Evolutionary conservation across 768 basidiomycete species (phyloP), one percentile per base, ranked within the genome.

Genomic region (Tremella fuciformis): DNA sequence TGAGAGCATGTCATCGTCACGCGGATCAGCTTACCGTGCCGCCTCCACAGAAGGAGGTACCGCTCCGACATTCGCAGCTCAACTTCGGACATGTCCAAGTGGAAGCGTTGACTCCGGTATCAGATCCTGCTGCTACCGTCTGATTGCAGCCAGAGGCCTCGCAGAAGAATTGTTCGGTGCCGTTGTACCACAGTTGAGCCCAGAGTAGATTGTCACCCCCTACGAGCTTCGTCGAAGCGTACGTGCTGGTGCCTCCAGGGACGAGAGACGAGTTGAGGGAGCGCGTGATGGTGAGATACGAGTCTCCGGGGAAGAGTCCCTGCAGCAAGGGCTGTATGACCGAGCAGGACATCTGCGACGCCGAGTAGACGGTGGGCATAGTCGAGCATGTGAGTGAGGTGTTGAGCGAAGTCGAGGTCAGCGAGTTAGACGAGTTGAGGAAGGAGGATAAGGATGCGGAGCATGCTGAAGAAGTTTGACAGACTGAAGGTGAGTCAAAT

Each of bases 311-410:
- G 70, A 81, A 96, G 15, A 94, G 65, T 0, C 81, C 80, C 80
- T 89, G 86, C 0, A 97, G 79, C 0, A 89, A 92, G 1, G 89
- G 88, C 68, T 93, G 91, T 57, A 83, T 80, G 13, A 94, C 91
- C 55, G 81, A 79, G 77, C 93, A 97, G 62, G 88, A 88, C 81
- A 93, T 84, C 73, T 91, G 85, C 2, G 89, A 83, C 1, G 87
- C 82, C 1, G 91, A 85, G 67, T 82, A 94, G 8, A 92, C 88
- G 49, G 80, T 80, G 0, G 90, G 82, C 8, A 81, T 65, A 11
- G 82, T 82, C 66, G 85, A 90, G 78, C 91, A 94, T 1, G 84
- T 81, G 63, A 93, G 70, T 2, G 86, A 86, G n/a, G 81, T 75
- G 62, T 91, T 88, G 79, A 53, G 65, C 6, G 61, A 16, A 8